These are phyloP conservation scores for Akanthomyces muscarius DNA, from an alignment of 2,329 filamentous ascomycete genomes.

Conservation along the genomic window DNA sequence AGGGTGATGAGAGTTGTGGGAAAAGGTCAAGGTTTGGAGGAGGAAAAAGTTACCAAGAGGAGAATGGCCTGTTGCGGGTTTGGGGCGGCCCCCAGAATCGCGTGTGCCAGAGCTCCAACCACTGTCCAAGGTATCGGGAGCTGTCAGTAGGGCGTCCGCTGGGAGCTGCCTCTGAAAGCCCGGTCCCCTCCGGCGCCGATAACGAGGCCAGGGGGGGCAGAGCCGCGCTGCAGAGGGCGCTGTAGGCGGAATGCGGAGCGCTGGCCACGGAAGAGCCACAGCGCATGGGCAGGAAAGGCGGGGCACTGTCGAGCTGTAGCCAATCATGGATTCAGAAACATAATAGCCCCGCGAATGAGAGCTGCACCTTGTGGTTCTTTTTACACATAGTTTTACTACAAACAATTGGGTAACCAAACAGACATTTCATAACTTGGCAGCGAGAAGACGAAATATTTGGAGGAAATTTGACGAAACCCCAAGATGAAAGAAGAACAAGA, in stretches of 20 bases:
- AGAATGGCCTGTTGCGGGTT: slow-evolving; percentile 16
- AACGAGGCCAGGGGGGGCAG: background rate
- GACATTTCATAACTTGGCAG: background rate
- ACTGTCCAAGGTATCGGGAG: background rate
- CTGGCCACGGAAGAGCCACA: background rate
- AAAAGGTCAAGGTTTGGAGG: slow-evolving; percentile 16
- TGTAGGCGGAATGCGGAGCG: slow-evolving; percentile 2
- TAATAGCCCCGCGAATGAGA: slow-evolving; percentile 13
- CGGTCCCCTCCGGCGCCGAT: slow-evolving; percentile 13
- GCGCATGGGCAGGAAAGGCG: background rate
- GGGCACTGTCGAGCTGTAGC: background rate
- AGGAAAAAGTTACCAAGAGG: slow-evolving; percentile 3
- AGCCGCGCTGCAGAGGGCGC: background rate
- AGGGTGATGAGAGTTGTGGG: background rate
- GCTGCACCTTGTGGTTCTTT: slow-evolving; percentile 16
- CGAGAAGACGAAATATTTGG: background rate
- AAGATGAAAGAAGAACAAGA: no score
- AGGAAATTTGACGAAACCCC: no score
- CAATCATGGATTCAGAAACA: slow-evolving; percentile 13
- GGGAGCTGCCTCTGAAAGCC: background rate
- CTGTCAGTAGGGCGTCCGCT: background rate
- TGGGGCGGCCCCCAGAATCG: slow-evolving; percentile 8
- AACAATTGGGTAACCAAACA: slow-evolving; percentile 6
- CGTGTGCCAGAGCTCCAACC: background rate
- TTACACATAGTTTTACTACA: slow-evolving; percentile 18